These are phyloP conservation scores for Barbatosphaeria neglecta DNA, from an alignment of 495 filamentous ascomycete genomes.

Conservation along the genomic window DNA sequence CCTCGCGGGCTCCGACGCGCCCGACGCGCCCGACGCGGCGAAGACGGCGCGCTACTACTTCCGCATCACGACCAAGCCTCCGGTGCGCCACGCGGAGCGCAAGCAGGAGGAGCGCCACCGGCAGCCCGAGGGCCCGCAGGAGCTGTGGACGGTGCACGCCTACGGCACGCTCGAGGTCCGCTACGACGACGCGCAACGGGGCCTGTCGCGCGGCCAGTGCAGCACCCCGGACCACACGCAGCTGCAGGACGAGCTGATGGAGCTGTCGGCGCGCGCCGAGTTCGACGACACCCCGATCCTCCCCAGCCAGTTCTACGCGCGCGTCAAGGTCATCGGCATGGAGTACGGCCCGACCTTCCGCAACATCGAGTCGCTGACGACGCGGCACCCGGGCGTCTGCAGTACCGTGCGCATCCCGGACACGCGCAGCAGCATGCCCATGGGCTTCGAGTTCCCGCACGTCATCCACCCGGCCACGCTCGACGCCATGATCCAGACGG, in stretches of 20 bases:
- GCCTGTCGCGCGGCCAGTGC: constrained; percentile 1
- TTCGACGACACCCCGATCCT: background rate
- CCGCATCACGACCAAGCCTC: too few relatives aligned
- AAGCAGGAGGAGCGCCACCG: too few relatives aligned
- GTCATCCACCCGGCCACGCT: constrained; percentile 33
- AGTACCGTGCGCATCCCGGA: constrained; percentile 20
- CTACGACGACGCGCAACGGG: background rate
- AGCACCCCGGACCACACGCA: background rate
- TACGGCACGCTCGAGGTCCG: too few relatives aligned
- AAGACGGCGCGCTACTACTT: too few relatives aligned
- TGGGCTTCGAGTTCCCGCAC: constrained; percentile 25
- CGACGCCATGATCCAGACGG: constrained; percentile 16
- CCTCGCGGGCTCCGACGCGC: too few relatives aligned
- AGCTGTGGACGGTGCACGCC: too few relatives aligned
- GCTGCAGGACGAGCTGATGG: background rate
- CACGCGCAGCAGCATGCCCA: constrained; percentile 27
- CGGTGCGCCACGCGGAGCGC: too few relatives aligned
- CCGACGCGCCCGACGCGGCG: too few relatives aligned
- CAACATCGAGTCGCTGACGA: constrained; percentile 9
- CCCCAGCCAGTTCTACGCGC: constrained; percentile 16
- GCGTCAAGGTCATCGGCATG: constrained; percentile 22
- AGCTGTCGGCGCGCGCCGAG: background rate
- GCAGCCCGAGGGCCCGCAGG: too few relatives aligned
- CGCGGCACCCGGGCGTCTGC: constrained; percentile 3
- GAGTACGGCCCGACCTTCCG: constrained; percentile 38